Evolutionary conservation across 2,329 filamentous ascomycete species (phyloP), one percentile per base, ranked within the genome.

Genomic region (Epichloe baconii): DNA sequence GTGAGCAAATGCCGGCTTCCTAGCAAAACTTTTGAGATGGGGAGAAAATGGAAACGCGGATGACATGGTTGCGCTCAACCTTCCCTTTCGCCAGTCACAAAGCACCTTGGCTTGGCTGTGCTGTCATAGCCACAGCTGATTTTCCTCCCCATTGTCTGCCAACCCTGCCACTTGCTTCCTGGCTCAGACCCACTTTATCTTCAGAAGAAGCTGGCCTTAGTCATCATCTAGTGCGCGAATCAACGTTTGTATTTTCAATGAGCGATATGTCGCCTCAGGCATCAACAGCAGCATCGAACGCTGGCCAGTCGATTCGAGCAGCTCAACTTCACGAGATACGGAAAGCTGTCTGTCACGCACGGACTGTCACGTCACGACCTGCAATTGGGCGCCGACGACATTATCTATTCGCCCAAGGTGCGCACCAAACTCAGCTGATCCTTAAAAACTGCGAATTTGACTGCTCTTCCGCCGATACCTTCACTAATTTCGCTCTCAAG

Each of bases 1-100:
- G 66, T 64, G 59, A 59, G 56, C 59, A 61, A 72, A 72, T 68
- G 57, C 57, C 62, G 59, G 57, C 63, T 74, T 66, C 65, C 71
- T 72, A 72, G 75, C 74, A 71, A 71, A 76, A 78, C 72, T 65
- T 70, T 71, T 69, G 62, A 61, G 61, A 54, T 59, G 59, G 58
- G 59, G 57, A 62, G 60, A 63, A 61, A 61, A 56, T 62, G 57
- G 56, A 61, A 23, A 45, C 31, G 17, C 48, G 41, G 35, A 52
- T 55, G 54, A 56, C 54, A 55, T 51, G 51, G 53, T 21, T 23
- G 19, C 17, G 23, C 42, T 34, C 41, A 44, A 34, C 15, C 31
- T 26, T 26, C 23, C 23, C 23, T 26, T 38, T 44, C 48, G 35
- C 48, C 48, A 50, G 42, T 46, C 42, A 46, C 38, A 42, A 21